phyloP scores from a whole-genome alignment of 495 filamentous ascomycete species.

The Penicilliopsis zonata region DNA sequence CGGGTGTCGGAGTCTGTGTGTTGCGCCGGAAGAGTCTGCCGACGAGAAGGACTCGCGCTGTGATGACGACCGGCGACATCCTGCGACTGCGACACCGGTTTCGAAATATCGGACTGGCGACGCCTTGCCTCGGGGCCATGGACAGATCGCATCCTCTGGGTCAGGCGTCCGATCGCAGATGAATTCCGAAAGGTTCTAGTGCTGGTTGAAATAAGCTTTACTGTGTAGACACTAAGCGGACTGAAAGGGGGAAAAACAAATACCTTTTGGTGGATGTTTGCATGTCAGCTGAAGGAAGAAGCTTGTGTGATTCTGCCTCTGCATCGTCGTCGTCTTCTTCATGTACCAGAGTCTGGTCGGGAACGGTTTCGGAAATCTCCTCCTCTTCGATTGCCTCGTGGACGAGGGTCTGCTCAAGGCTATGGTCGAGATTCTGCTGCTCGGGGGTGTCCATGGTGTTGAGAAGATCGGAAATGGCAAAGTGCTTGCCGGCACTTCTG shows the following conservation, averaged over 20 bases:
- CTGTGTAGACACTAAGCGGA: slow-evolving; percentile 1
- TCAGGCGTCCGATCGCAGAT: slow-evolving; percentile 4
- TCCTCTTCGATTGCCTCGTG: too few relatives aligned
- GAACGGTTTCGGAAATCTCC: too few relatives aligned
- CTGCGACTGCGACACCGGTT: background rate
- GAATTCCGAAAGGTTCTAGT: slow-evolving; percentile 5
- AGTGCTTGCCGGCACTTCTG: background rate
- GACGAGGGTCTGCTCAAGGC: too few relatives aligned
- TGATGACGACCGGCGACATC: background rate
- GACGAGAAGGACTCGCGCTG: slow-evolving; percentile 1
- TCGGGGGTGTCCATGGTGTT: background rate
- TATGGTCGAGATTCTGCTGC: too few relatives aligned
- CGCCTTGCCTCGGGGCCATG: slow-evolving; percentile 1
- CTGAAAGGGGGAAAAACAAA: too few relatives aligned
- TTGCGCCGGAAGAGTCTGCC: slow-evolving; percentile 4
- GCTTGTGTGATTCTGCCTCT: too few relatives aligned
- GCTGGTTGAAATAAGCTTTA: slow-evolving; percentile 1
- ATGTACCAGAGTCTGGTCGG: too few relatives aligned
- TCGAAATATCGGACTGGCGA: slow-evolving; percentile 8
- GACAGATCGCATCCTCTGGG: slow-evolving; percentile 4
- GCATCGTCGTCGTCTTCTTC: too few relatives aligned
- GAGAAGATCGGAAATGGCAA: background rate
- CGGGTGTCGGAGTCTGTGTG: background rate
- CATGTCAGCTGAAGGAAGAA: too few relatives aligned
- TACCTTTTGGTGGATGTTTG: too few relatives aligned